Evolutionary conservation across 2,329 filamentous ascomycete genomes (phyloP).

Genomic region (Epichloe glyceriae): DNA sequence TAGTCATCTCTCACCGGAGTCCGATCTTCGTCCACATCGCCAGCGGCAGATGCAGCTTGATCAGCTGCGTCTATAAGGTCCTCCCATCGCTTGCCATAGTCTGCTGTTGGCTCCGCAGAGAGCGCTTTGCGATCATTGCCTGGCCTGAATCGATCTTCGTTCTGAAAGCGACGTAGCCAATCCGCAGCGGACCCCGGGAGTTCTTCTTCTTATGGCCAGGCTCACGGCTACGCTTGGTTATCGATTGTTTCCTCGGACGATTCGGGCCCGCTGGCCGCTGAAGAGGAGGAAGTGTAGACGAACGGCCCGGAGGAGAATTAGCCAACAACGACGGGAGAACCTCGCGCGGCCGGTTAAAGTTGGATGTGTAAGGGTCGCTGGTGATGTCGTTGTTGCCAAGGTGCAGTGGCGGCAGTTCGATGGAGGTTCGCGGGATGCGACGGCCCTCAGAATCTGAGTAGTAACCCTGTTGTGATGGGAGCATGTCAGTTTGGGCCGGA

Average conservation of each 20-base stretch:
- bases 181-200: conserved; percentile 57
- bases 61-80: conserved; percentile 83
- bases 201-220: conserved; percentile 69
- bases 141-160: conserved; percentile 51
- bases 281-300: conserved; percentile 75
- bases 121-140: conserved; percentile 67
- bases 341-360: conserved; percentile 46
- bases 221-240: conserved; percentile 65
- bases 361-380: conserved; percentile 56
- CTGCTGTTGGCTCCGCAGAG: conserved; percentile 71
- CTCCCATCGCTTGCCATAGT: conserved; percentile 86
- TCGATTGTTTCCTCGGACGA: conserved; percentile 72
- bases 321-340: conserved; percentile 71
- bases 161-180: conserved; percentile 46
- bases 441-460: conserved; percentile 58
- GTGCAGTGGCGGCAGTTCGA: conserved; percentile 62
- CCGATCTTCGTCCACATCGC: conserved; percentile 81
- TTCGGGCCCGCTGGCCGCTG: conserved; percentile 59
- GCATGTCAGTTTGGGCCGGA: conserved; percentile 1
- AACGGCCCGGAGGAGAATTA: conserved; percentile 73
- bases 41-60: conserved; percentile 66
- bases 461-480: conserved; percentile 37
- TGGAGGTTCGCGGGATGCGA: conserved; percentile 50
- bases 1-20: conserved; percentile 56
- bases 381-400: conserved; percentile 46